Conservation (phyloP, 306 rosid species). For the Sophora flavescens region DNA sequence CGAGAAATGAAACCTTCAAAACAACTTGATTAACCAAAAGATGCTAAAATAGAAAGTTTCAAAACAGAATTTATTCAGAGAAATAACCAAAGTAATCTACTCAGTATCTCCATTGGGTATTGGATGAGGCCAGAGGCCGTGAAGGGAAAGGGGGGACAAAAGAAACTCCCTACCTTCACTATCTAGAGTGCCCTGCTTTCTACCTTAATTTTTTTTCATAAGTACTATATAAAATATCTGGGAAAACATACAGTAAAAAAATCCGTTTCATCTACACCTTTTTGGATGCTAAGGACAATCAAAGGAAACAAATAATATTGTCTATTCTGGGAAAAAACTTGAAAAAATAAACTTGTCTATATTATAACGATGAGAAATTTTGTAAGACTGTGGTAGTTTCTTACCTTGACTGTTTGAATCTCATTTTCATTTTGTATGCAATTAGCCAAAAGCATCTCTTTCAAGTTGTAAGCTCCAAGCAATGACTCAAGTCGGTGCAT, state of each 20-base stretch:
- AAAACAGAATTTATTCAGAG: neutral
- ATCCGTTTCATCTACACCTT: neutral
- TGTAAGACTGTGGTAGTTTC: neutral
- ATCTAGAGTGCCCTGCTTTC: conserved; percentile 6
- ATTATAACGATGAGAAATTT: conserved; percentile 8
- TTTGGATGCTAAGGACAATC: neutral
- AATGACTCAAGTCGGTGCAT: conserved; percentile 81
- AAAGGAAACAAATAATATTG: neutral
- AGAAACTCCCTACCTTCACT: neutral
- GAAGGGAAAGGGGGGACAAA: neutral
- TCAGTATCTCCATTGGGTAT: neutral
- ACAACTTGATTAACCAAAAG: conserved; percentile 22
- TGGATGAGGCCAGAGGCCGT: neutral
- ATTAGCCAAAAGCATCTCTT: conserved; percentile 63
- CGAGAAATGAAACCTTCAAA: no score
- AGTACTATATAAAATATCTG: conserved; percentile 4
- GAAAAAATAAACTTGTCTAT: conserved; percentile 16
- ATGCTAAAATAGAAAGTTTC: neutral
- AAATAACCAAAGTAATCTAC: neutral
- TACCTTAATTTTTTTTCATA: neutral
- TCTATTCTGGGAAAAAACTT: neutral
- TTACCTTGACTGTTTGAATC: conserved; percentile 71
- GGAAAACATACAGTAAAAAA: neutral
- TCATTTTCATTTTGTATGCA: conserved; percentile 60
- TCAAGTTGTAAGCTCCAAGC: conserved; percentile 71